phyloP scores from a whole-genome alignment of 805 yeast genomes.

The Sugiyamaella floridensis region DNA sequence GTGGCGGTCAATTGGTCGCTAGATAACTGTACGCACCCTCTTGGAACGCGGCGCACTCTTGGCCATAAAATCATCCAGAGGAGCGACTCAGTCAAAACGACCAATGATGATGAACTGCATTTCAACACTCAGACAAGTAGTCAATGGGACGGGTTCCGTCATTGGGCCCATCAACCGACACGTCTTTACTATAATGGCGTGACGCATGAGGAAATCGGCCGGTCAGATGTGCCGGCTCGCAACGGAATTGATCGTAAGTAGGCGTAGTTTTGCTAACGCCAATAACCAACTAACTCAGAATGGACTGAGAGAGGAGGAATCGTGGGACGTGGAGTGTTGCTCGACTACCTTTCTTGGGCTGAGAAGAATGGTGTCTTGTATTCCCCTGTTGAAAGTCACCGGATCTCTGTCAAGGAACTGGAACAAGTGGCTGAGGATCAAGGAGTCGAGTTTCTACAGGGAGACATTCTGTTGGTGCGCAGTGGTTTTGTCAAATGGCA shows the following conservation, averaged over 20 bases:
- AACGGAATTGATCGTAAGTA: slow-evolving; percentile 11
- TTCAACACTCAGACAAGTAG: slow-evolving; percentile 29
- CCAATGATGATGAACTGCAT: slow-evolving; percentile 25
- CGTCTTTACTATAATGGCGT: slow-evolving; percentile 23
- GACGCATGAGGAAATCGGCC: slow-evolving; percentile 19
- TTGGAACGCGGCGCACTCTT: slow-evolving; percentile 4
- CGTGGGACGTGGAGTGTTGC: slow-evolving; percentile 30
- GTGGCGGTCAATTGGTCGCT: slow-evolving; percentile 14
- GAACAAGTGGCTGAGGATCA: slow-evolving; percentile 20
- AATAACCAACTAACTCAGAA: neutral
- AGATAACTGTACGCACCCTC: slow-evolving; percentile 9
- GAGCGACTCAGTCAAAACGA: slow-evolving; percentile 2
- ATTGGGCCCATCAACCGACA: slow-evolving; percentile 20
- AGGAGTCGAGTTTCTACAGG: slow-evolving; percentile 23
- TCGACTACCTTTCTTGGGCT: slow-evolving; percentile 29
- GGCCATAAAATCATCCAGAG: slow-evolving; percentile 3
- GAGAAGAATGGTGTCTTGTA: slow-evolving; percentile 22
- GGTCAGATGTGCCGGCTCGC: slow-evolving; percentile 6
- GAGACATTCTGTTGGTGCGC: slow-evolving; percentile 30
- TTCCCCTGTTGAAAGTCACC: slow-evolving; percentile 22
- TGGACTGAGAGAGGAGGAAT: slow-evolving; percentile 27
- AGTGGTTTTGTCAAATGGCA: slow-evolving; percentile 28
- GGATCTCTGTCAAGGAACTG: slow-evolving; percentile 23
- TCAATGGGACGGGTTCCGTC: slow-evolving; percentile 32
- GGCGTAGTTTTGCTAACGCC: neutral